phyloP scores from a whole-genome alignment of 345 rosid species.

The Erysimum cheiranthoides region DNA sequence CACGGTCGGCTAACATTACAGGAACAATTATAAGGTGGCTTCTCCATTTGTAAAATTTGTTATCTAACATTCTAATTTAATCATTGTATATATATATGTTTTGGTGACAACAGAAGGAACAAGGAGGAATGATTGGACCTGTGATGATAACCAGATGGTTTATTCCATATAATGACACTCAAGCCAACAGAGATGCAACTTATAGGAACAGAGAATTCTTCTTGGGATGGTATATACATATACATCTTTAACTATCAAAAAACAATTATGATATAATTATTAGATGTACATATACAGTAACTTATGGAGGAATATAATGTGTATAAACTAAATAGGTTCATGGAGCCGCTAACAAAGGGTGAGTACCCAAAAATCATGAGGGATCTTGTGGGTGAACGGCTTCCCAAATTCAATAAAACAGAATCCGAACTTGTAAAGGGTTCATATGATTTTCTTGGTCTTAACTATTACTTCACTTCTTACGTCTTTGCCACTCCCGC shows the following conservation, averaged over 20 bases:
- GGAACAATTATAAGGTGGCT: conserved; percentile 34
- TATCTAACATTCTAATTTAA: not conserved
- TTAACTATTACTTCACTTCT: conserved; percentile 40
- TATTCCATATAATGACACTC: conserved; percentile 23
- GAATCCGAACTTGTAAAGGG: conserved; percentile 27
- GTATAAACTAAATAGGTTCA: conserved; percentile 20
- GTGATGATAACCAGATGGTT: conserved; percentile 47
- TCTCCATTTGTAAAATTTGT: not conserved
- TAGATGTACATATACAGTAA: too few relatives aligned
- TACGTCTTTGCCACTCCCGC: not conserved
- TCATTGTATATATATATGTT: not conserved
- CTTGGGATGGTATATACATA: conserved; percentile 30
- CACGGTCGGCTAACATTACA: conserved; percentile 17
- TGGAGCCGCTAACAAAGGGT: conserved; percentile 43
- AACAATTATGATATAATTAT: not conserved
- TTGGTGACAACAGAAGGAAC: not conserved
- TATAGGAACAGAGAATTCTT: conserved; percentile 32
- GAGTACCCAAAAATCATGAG: conserved; percentile 37
- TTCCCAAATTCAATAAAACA: conserved; percentile 18
- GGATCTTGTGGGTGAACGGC: conserved; percentile 13
- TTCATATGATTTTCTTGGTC: conserved; percentile 42
- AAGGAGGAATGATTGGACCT: conserved; percentile 39
- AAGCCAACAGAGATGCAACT: conserved; percentile 6
- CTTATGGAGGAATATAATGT: too few relatives aligned
- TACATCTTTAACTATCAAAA: too few relatives aligned